These are phyloP conservation scores for Durotheca rogersii DNA, from an alignment of 495 filamentous ascomycete genomes.

Conservation along the genomic window DNA sequence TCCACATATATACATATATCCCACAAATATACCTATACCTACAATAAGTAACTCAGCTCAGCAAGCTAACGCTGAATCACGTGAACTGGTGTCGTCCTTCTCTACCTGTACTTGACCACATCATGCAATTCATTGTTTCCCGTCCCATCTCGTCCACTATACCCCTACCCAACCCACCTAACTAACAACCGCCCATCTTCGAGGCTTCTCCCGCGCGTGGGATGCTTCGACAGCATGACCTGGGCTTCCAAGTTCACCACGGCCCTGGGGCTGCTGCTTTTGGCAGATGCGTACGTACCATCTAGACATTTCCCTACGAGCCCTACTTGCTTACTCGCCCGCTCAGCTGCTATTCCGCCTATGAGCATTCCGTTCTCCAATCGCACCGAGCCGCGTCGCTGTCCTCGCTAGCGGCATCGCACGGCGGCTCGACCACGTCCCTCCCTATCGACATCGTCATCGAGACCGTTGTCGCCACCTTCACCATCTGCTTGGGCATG, in stretches of 20 bases:
- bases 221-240: conserved; percentile 51
- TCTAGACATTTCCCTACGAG: too few species aligned
- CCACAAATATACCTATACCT: conserved; percentile 25
- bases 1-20: background rate
- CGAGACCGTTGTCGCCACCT: conserved; percentile 71
- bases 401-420: conserved; percentile 46
- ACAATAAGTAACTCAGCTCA: background rate
- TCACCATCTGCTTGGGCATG: conserved; percentile 67
- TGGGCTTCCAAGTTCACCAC: conserved; percentile 65
- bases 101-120: background rate
- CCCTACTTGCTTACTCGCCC: too few species aligned
- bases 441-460: conserved; percentile 77
- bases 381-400: conserved; percentile 55
- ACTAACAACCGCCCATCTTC: too few species aligned
- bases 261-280: conserved; percentile 62
- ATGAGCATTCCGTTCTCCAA: conserved; percentile 74
- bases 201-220: background rate
- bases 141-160: too few species aligned
- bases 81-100: background rate
- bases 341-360: conserved; percentile 81
- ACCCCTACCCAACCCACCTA: too few species aligned
- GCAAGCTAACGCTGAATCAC: background rate
- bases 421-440: conserved; percentile 28
- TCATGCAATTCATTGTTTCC: too few species aligned
- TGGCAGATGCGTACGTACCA: conserved; percentile 71